Conservation (phyloP, 2,329 filamentous ascomycete species). For the Cordyceps cateniannulata region DNA sequence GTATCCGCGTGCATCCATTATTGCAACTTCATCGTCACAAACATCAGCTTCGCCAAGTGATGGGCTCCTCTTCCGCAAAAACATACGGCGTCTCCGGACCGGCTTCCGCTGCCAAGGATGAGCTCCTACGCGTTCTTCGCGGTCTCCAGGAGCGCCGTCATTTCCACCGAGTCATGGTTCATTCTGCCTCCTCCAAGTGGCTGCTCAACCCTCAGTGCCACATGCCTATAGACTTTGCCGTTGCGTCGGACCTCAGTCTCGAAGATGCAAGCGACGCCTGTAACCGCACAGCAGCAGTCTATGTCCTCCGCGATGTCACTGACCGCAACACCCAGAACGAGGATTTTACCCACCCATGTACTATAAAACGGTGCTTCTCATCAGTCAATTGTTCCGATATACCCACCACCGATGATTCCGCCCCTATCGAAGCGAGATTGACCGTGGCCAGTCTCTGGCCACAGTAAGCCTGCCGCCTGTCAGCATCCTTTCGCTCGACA, state of each 20-base stretch:
- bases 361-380: not conserved
- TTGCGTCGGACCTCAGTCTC: not conserved
- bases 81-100: not conserved
- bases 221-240: not conserved
- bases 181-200: not conserved
- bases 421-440: slow-evolving; percentile 6
- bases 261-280: slow-evolving; percentile 4
- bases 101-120: not conserved
- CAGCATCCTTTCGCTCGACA: not conserved
- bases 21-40: not conserved
- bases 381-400: not conserved
- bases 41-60: not conserved
- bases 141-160: not conserved
- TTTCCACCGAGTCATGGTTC: not conserved
- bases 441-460: slow-evolving; percentile 6
- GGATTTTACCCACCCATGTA: not conserved
- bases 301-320: not conserved
- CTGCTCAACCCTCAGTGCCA: not conserved
- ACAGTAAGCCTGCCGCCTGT: not conserved
- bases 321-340: not conserved
- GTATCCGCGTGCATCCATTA: not conserved
- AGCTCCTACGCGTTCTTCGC: not conserved
- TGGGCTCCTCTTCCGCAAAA: not conserved
- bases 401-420: slow-evolving; percentile 1
- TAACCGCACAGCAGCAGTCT: slow-evolving; percentile 4